A percentile compares a stretch with the other conserved stretches of the same genome.
phyloP scores from a whole-genome alignment of 176 grass and related monocot species.

The Eleusine indica region DNA sequence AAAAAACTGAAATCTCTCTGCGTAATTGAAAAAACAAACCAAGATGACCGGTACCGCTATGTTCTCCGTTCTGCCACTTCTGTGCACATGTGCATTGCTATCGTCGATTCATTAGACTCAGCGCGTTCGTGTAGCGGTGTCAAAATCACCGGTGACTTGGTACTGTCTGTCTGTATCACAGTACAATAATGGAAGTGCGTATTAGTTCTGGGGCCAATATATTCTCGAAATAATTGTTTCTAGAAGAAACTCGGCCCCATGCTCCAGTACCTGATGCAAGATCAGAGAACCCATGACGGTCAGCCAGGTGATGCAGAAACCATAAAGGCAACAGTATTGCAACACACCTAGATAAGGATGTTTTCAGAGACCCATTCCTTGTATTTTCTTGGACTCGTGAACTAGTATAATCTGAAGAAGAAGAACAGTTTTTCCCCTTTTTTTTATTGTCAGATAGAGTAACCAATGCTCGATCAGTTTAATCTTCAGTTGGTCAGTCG shows the following conservation, averaged over 20 bases:
- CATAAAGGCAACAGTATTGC: constrained; percentile 1
- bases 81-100: background rate
- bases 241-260: background rate
- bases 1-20: no score
- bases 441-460: background rate
- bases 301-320: constrained; percentile 14
- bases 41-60: background rate
- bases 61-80: background rate
- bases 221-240: background rate
- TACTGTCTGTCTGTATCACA: no score
- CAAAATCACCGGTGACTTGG: background rate
- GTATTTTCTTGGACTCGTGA: background rate
- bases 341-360: constrained; percentile 31
- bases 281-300: constrained; percentile 22
- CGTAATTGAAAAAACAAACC: background rate
- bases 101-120: background rate
- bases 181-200: background rate
- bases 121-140: background rate
- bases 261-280: background rate
- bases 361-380: background rate
- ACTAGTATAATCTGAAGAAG: background rate
- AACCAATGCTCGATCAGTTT: background rate
- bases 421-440: background rate
- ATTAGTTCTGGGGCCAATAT: background rate
- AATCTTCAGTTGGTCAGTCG: background rate